A percentile compares a stretch with the other conserved stretches of the same genome.
These are phyloP conservation scores for Trichoderma virens DNA, from an alignment of 495 filamentous ascomycete genomes.

Conservation along the genomic window DNA sequence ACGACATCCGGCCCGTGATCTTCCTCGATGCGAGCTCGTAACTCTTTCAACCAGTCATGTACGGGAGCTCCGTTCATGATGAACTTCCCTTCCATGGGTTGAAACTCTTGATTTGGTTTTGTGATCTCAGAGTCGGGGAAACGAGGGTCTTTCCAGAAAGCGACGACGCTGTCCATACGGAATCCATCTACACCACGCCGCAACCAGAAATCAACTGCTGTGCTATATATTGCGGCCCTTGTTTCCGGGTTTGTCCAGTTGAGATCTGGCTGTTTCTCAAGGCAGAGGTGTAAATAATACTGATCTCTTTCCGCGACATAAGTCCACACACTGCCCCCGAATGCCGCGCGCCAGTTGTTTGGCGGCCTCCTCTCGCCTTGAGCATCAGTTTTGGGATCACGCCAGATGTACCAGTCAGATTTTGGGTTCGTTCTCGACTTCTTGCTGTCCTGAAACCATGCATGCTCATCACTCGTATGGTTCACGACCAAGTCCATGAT, in stretches of 20 bases:
- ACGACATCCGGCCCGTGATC: too few species aligned
- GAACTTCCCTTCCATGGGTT: constrained; percentile 39
- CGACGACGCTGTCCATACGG: constrained; percentile 61
- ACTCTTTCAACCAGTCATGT: constrained; percentile 52
- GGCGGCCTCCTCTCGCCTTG: constrained; percentile 56
- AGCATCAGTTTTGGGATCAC: constrained; percentile 46
- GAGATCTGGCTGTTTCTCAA: constrained; percentile 59
- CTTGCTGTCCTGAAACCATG: constrained; percentile 65
- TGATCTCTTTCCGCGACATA: constrained; percentile 57
- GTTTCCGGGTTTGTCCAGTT: constrained; percentile 64
- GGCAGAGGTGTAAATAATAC: constrained; percentile 66
- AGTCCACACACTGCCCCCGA: constrained; percentile 54
- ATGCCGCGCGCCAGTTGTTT: constrained; percentile 59
- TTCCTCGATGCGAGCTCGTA: constrained; percentile 36
- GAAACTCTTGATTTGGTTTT: constrained; percentile 23
- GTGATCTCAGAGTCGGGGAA: constrained; percentile 52
- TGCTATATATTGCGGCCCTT: constrained; percentile 56
- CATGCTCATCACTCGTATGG: constrained; percentile 70
- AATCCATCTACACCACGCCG: constrained; percentile 61
- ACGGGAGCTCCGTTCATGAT: constrained; percentile 54
- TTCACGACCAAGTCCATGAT: constrained; percentile 72
- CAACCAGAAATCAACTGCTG: constrained; percentile 65
- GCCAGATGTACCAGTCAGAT: constrained; percentile 71
- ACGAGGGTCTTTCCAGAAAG: constrained; percentile 41
- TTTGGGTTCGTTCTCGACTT: constrained; percentile 53